A percentile compares a stretch with the other conserved stretches of the same genome.
phyloP scores from a whole-genome alignment of 2,329 filamentous ascomycete genomes.

The Diplodia mutila region DNA sequence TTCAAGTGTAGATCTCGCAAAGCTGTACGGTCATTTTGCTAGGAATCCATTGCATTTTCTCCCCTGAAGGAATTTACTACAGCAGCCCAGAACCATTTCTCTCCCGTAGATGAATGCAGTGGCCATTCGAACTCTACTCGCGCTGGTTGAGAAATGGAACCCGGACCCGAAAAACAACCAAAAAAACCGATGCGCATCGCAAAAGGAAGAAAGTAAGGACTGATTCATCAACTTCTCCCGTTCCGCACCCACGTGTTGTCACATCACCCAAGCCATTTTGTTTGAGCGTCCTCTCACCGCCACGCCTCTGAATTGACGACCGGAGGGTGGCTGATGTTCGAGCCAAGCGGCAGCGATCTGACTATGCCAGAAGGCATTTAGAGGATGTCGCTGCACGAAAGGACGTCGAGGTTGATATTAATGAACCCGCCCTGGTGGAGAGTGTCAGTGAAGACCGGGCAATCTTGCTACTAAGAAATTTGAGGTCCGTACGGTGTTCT shows the following conservation, averaged over 20 bases:
- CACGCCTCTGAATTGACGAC: neutral
- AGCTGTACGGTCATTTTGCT: too few relatives aligned
- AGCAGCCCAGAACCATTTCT: neutral
- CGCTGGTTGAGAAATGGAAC: neutral
- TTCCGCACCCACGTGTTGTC: neutral
- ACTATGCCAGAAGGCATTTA: neutral
- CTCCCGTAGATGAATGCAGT: neutral
- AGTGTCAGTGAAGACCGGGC: too few relatives aligned
- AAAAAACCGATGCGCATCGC: neutral
- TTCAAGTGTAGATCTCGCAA: too few relatives aligned
- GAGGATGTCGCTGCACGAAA: neutral
- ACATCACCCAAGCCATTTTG: neutral
- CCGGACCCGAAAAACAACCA: neutral
- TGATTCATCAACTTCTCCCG: neutral
- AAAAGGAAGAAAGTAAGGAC: neutral
- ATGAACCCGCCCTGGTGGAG: neutral
- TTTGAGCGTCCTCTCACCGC: neutral
- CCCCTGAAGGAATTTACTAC: too few relatives aligned
- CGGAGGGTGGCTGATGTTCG: neutral
- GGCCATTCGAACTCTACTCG: neutral
- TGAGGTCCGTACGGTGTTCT: slow-evolving; percentile 29
- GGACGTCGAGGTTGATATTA: neutral
- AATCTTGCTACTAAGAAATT: too few relatives aligned
- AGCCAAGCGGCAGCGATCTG: neutral
- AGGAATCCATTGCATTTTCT: neutral